Evolutionary conservation across 176 grass and related monocot species (phyloP).

Genomic region (Melocanna baccifera): DNA sequence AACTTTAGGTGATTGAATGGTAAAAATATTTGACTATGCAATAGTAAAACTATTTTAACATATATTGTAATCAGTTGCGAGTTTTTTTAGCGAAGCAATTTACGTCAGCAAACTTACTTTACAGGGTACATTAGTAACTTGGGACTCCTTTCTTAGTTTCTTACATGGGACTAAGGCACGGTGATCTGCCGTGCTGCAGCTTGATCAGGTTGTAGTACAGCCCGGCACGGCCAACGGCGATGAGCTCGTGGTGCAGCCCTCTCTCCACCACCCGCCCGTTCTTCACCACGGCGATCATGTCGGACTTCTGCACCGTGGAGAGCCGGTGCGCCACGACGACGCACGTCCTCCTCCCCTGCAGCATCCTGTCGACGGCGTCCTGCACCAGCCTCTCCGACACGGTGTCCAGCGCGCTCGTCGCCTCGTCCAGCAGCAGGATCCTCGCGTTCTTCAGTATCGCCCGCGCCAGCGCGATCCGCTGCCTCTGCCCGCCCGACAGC

Average conservation of each 20-base stretch:
- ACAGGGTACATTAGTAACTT: too few relatives aligned
- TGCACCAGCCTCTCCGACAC: constrained; percentile 52
- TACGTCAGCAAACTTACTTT: not conserved
- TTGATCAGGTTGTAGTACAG: constrained; percentile 58
- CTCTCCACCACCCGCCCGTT: constrained; percentile 48
- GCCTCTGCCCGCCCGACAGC: constrained; percentile 60
- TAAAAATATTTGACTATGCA: too few relatives aligned
- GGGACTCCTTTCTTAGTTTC: not conserved
- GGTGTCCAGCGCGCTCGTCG: constrained; percentile 80
- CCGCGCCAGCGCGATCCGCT: constrained; percentile 53
- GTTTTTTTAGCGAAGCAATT: not conserved
- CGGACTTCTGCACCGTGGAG: constrained; percentile 40
- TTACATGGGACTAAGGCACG: not conserved
- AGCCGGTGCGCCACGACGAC: constrained; percentile 61
- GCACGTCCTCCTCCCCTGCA: constrained; percentile 49
- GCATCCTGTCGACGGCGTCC: constrained; percentile 50
- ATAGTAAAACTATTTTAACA: too few relatives aligned
- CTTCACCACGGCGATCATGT: constrained; percentile 47
- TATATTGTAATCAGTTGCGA: not conserved
- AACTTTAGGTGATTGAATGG: too few relatives aligned
- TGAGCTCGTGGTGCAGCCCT: constrained; percentile 43
- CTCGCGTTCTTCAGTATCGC: constrained; percentile 50
- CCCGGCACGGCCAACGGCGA: constrained; percentile 35
- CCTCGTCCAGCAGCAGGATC: constrained; percentile 85
- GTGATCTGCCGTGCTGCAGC: constrained; percentile 33